Evolutionary conservation across 139 green algal species (phyloP).

Genomic region (Chlamydomonas schloesseri): DNA sequence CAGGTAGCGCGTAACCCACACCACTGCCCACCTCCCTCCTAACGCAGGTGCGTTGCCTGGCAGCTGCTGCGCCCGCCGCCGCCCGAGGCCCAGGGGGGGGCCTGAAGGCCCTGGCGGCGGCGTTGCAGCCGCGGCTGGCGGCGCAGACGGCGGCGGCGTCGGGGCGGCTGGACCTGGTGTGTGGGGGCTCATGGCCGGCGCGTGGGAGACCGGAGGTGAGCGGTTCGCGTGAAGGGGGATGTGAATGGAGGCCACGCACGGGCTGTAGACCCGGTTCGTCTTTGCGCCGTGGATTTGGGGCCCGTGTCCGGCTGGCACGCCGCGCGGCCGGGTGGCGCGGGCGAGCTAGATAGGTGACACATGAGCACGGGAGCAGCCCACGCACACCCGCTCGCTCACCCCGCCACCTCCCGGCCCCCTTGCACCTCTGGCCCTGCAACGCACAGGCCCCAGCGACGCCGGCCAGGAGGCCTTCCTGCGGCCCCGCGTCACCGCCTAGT

Average conservation of each 20-base stretch:
- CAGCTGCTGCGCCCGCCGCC: constrained; percentile 22
- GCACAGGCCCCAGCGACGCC: neutral
- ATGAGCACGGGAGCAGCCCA: too few relatives aligned
- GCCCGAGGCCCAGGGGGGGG: neutral
- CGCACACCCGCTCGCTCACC: too few relatives aligned
- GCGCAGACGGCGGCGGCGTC: constrained; percentile 31
- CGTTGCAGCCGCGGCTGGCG: constrained; percentile 5
- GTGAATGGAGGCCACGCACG: too few relatives aligned
- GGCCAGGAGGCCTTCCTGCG: constrained; percentile 64
- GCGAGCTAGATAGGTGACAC: too few relatives aligned
- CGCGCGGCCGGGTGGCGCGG: too few relatives aligned
- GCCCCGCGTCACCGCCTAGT: constrained; percentile 63
- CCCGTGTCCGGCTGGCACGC: too few relatives aligned
- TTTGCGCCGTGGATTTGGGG: too few relatives aligned
- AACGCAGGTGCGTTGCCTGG: neutral
- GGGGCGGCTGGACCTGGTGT: constrained; percentile 53
- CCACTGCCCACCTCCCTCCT: neutral
- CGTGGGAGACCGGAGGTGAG: constrained; percentile 16
- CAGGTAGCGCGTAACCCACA: too few relatives aligned
- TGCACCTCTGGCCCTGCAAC: too few relatives aligned
- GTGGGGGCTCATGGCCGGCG: constrained; percentile 51
- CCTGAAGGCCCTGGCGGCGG: constrained; percentile 11
- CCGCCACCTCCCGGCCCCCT: too few relatives aligned
- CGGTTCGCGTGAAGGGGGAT: too few relatives aligned
- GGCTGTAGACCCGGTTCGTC: too few relatives aligned